A percentile compares a stretch with the other conserved stretches of the same genome.
phyloP scores from a whole-genome alignment of 768 basidiomycete genomes.

The Agrocybe chaxingu region DNA sequence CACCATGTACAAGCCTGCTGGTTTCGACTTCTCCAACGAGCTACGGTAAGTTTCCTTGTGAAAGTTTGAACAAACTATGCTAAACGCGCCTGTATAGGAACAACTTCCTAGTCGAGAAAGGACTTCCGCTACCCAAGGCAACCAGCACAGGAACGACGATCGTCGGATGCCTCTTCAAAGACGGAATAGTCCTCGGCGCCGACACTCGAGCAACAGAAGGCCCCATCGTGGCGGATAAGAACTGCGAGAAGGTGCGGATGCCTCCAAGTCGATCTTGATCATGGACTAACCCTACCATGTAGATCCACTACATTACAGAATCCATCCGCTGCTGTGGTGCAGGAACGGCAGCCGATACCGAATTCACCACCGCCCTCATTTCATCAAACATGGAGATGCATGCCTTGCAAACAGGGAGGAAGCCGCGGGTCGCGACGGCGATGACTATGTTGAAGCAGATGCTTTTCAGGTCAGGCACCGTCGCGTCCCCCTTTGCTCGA shows the following conservation, averaged over 20 bases:
- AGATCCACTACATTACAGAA: slow-evolving; percentile 98
- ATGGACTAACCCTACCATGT: neutral
- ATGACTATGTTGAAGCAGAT: slow-evolving; percentile 99
- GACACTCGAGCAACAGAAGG: slow-evolving; percentile 97
- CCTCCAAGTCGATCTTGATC: neutral
- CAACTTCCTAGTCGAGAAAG: slow-evolving; percentile 66
- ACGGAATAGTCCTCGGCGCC: slow-evolving; percentile 92
- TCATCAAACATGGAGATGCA: slow-evolving; percentile 96
- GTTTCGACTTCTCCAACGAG: slow-evolving; percentile 80
- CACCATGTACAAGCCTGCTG: slow-evolving; percentile 51
- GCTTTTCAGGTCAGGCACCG: slow-evolving; percentile 69
- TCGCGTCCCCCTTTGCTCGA: neutral
- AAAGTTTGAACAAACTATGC: neutral
- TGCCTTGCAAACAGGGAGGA: slow-evolving; percentile 83
- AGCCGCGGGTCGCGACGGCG: slow-evolving; percentile 92
- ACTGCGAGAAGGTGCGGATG: slow-evolving; percentile 89
- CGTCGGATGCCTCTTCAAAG: slow-evolving; percentile 91
- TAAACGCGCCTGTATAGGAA: slow-evolving; percentile 46
- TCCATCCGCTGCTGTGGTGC: slow-evolving; percentile 97
- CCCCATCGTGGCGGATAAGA: slow-evolving; percentile 96
- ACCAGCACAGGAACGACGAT: slow-evolving; percentile 97
- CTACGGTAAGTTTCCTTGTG: slow-evolving; percentile 42
- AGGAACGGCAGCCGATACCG: slow-evolving; percentile 98
- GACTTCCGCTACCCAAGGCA: slow-evolving; percentile 74
- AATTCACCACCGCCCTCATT: slow-evolving; percentile 92